These are phyloP conservation scores for Rhizopus sp. DNA, from an alignment of 371 early-diverging fungal genomes.

Conservation along the genomic window DNA sequence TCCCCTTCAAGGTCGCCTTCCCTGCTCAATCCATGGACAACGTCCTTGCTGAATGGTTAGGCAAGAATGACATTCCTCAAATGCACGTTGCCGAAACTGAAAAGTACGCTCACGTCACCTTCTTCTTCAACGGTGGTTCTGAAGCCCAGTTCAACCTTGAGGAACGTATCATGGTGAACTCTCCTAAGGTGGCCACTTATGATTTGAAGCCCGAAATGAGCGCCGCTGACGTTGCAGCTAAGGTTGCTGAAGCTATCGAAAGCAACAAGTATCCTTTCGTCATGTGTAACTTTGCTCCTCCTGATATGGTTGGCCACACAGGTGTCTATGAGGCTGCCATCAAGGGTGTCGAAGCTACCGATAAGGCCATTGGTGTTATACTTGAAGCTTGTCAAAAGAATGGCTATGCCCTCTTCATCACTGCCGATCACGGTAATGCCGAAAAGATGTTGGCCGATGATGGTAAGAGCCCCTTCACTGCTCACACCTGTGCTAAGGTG, in stretches of 20 bases:
- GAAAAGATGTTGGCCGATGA: constrained; percentile 97
- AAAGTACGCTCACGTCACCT: constrained; percentile 99
- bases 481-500: constrained; percentile 93
- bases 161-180: constrained; percentile 88
- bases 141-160: constrained; percentile 90
- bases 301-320: constrained; percentile 99
- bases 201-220: constrained; percentile 97
- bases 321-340: constrained; percentile 95
- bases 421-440: constrained; percentile 99
- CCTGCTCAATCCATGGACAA: constrained; percentile 96
- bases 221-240: constrained; percentile 85
- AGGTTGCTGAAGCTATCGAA: constrained; percentile 84
- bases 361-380: constrained; percentile 93
- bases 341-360: constrained; percentile 93
- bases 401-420: constrained; percentile 94
- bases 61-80: constrained; percentile 83
- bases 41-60: constrained; percentile 97
- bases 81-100: constrained; percentile 99
- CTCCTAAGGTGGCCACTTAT: constrained; percentile 97
- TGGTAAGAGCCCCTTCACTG: constrained; percentile 88
- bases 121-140: constrained; percentile 99
- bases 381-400: constrained; percentile 89
- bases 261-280: constrained; percentile 90
- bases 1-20: constrained; percentile 91
- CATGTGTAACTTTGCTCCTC: constrained; percentile 99